Base-by-base conservation (phyloP, 108 stramenopile species). In the Phaeodactylum tricornutum region DNA sequence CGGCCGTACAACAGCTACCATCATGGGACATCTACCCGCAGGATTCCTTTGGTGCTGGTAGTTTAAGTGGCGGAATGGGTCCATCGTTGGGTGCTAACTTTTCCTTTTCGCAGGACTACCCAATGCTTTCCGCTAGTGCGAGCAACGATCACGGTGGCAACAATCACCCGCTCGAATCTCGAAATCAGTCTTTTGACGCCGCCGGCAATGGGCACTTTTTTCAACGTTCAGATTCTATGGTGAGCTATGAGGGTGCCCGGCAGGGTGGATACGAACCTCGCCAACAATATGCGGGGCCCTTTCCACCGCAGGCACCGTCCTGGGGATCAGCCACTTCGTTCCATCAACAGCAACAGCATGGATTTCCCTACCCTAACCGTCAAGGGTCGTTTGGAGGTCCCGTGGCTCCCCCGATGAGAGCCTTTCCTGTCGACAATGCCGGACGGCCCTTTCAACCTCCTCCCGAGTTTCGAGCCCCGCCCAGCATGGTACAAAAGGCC, bases 1-100 rank as follows among this genome's bases (percentile, higher is more conserved):
- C 50, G 5, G 16, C 39, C 19, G 21, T 38, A 17, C 44, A 70
- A 36, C 69, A 61, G 19, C 29, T 80, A 12, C 62, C 77, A 17
- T 80, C 78, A n/a, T 80, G 78, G 78, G 78, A 80, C 32, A 66
- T 80, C 45, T 58, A 72, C 1, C 57, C 48, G 17, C 73, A 75
- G 53, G 78, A 80, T 25, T 72, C 71, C 34, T 80, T 80, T 60
- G 74, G 77, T 9, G 63, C 47, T 9, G 60, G 59, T 5, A 70
- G 68, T 51, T 46, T 56, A 44, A 51, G 53, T 11, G 58, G 57
- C 1, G 65, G 65, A 8, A 54, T 78, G 15, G 55, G 65, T 21
- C 48, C 68, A 14, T 56, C 43, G 26, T n/a, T n/a, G n/a, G n/a
- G n/a, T n/a, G n/a, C n/a, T n/a, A n/a, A n/a, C n/a, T 74, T 78